Percentiles rank a stretch among this genome's conserved stretches.
Conservation (phyloP, 352 stramenopile species). For the Aphanomyces stellatus region DNA sequence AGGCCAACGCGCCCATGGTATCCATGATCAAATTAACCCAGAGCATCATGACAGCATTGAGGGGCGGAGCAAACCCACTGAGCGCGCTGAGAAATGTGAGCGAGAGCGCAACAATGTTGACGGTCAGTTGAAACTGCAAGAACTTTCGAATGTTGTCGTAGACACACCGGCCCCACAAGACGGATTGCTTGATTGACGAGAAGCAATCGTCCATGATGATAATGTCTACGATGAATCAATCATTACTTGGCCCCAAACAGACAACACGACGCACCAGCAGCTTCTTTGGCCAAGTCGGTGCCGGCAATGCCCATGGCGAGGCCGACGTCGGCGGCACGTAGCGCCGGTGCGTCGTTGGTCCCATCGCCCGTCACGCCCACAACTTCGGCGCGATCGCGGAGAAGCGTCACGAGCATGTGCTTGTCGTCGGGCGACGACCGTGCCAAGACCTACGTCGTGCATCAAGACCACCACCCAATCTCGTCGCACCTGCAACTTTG, state of each 20-base stretch:
- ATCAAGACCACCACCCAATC: slow-evolving; percentile 41
- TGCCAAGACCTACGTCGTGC: slow-evolving; percentile 81
- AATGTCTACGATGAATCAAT: slow-evolving; percentile 36
- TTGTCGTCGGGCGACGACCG: slow-evolving; percentile 96
- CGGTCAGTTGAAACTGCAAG: slow-evolving; percentile 74
- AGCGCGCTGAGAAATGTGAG: slow-evolving; percentile 78
- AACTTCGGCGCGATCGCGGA: slow-evolving; percentile 63
- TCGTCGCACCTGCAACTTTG: slow-evolving; percentile 42
- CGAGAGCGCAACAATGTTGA: slow-evolving; percentile 74
- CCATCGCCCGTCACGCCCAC: slow-evolving; percentile 74
- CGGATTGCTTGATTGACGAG: slow-evolving; percentile 67
- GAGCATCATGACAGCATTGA: slow-evolving; percentile 84
- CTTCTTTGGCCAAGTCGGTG: slow-evolving; percentile 74
- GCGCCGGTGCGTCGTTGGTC: slow-evolving; percentile 69
- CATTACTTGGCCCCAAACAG: too few species aligned
- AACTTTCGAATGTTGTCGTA: slow-evolving; percentile 85
- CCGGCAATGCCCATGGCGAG: slow-evolving; percentile 76
- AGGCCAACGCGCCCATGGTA: slow-evolving; percentile 61
- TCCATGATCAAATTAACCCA: slow-evolving; percentile 87
- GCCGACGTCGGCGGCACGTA: slow-evolving; percentile 62
- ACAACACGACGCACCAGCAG: slow-evolving; percentile 26
- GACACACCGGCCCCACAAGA: slow-evolving; percentile 71
- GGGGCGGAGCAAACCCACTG: slow-evolving; percentile 62
- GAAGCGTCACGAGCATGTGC: slow-evolving; percentile 89
- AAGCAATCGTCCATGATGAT: slow-evolving; percentile 86